A percentile compares a stretch with the other conserved stretches of the same genome.
Conservation (phyloP, 202 grass and related monocot species). For the Zoysia matrella region DNA sequence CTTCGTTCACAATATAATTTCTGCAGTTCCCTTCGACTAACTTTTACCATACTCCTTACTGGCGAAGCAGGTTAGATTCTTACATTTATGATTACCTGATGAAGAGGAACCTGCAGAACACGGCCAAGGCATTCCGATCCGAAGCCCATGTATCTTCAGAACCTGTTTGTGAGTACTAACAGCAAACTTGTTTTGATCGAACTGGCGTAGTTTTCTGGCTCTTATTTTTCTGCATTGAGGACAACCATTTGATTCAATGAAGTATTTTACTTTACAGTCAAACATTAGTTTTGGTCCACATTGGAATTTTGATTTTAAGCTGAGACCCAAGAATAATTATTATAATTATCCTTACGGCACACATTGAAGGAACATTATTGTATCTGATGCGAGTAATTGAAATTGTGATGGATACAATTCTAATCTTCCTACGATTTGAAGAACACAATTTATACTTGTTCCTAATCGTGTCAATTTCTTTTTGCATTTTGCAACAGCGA, state of each 20-base stretch:
- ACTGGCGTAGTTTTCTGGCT: background rate
- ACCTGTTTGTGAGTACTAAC: constrained; percentile 65
- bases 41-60: constrained; percentile 28
- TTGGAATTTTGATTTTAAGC: background rate
- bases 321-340: background rate
- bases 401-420: background rate
- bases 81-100: constrained; percentile 85
- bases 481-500: constrained; percentile 49
- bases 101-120: constrained; percentile 70
- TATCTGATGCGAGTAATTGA: constrained; percentile 13
- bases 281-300: background rate
- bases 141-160: constrained; percentile 64
- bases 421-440: constrained; percentile 31
- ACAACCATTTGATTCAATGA: background rate
- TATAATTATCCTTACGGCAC: background rate
- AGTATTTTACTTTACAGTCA: constrained; percentile 6
- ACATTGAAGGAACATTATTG: constrained; percentile 2
- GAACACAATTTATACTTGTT: constrained; percentile 5
- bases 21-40: constrained; percentile 15
- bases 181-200: background rate
- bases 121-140: constrained; percentile 71
- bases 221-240: constrained; percentile 19
- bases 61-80: constrained; percentile 66
- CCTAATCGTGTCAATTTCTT: background rate
- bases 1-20: background rate